Conservation (phyloP, 2,329 filamentous ascomycete species). For the Cercospora sp. region DNA sequence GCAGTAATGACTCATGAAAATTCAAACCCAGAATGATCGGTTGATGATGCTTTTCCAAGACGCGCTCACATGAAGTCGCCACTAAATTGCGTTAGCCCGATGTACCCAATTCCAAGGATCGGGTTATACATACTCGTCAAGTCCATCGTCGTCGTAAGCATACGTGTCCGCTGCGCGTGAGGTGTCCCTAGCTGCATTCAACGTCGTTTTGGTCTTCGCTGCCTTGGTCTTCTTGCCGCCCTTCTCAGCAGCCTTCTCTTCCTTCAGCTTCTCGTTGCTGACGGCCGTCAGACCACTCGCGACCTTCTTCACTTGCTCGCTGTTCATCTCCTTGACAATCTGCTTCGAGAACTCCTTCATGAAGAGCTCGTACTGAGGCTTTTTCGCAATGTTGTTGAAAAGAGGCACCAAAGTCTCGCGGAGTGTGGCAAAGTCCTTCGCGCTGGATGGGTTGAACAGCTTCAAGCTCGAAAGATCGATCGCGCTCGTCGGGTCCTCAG, state of each 20-base stretch:
- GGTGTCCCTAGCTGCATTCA: constrained; percentile 66
- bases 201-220: constrained; percentile 86
- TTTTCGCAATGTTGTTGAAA: constrained; percentile 73
- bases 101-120: not conserved
- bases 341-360: constrained; percentile 88
- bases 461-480: constrained; percentile 78
- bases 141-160: constrained; percentile 74
- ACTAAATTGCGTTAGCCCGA: constrained; percentile 10
- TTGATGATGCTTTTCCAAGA: not conserved
- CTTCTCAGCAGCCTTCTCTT: constrained; percentile 94
- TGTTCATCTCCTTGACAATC: constrained; percentile 81
- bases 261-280: constrained; percentile 97
- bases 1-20: not conserved
- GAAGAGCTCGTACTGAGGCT: constrained; percentile 87
- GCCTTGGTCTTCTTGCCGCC: constrained; percentile 96
- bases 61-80: constrained; percentile 20
- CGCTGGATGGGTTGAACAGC: constrained; percentile 86
- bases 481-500: constrained; percentile 70
- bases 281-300: constrained; percentile 83
- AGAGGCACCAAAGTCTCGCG: constrained; percentile 78
- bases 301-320: constrained; percentile 96
- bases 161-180: constrained; percentile 65
- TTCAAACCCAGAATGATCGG: not conserved
- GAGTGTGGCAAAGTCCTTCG: constrained; percentile 79
- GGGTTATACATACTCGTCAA: constrained; percentile 71